Evolutionary conservation across 2,329 filamentous ascomycete species (phyloP), one percentile per base, ranked within the genome.

Genomic region (Fusarium sarcochroum): DNA sequence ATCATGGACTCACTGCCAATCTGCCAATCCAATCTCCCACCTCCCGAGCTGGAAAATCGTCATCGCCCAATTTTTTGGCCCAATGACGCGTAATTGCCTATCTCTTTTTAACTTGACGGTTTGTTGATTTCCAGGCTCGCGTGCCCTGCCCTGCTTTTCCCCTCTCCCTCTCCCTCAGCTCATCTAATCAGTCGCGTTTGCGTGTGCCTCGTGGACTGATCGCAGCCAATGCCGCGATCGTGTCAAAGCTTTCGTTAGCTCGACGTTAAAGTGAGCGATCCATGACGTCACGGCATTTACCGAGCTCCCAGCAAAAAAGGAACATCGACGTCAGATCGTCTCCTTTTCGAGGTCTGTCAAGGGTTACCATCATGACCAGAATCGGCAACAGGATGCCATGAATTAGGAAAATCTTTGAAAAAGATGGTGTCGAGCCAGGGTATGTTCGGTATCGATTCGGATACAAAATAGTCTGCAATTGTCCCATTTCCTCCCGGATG

Each of bases 231-330:
- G 57, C 35, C 47, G 54, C 54, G 53, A 71, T 70, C 53, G 57
- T 55, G 63, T 67, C 55, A 59, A 70, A 63, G 51, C 54, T 57
- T 49, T 61, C 42, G 51, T 56, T 66, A 56, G 66, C 55, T 60
- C 45, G 48, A 63, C 48, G 35, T 64, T 51, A 53, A 27, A 53
- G 47, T 70, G 72, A 72, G 35, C 65, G 62, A 64, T 74, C 60
- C 58, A 71, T 74, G 72, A 74, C 72, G 72, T 74, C 72, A 74
- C 38, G 25, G 9, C 10, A 13, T 20, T 44, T n/a, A 15, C 51
- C 27, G 37, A 66, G 41, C 52, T 41, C 37, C 30, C 20, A 42
- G 34, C 46, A 45, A 63, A 48, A 54, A 64, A 17, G 42, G 23
- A 60, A 48, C 32, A 61, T 53, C 63, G 58, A 69, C 67, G 67